A percentile compares a stretch with the other conserved stretches of the same genome.
Evolutionary conservation across 2,329 filamentous ascomycete genomes (phyloP).

Genomic region (Bipolaris zeicola): DNA sequence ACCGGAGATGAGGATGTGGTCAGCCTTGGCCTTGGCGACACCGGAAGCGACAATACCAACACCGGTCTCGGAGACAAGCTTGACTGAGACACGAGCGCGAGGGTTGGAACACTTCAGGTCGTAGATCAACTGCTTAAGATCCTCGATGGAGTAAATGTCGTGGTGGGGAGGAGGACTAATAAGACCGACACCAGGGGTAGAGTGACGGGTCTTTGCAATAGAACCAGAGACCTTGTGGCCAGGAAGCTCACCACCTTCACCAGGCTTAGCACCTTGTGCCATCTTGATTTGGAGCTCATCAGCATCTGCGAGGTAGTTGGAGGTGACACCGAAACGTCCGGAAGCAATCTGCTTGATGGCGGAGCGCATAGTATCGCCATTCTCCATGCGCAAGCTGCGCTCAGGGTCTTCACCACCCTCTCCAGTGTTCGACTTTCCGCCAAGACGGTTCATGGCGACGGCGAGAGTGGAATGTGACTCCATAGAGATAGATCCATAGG

Average conservation of each 20-base stretch:
- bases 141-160: slow-evolving; percentile 98
- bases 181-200: slow-evolving; percentile 91
- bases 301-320: slow-evolving; percentile 90
- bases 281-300: slow-evolving; percentile 99
- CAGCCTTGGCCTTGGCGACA: slow-evolving; percentile 96
- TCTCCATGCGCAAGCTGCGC: slow-evolving; percentile 82
- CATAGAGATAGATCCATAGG: slow-evolving; percentile 98
- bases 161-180: slow-evolving; percentile 96
- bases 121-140: slow-evolving; percentile 97
- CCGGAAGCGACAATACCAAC: slow-evolving; percentile 97
- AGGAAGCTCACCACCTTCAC: slow-evolving; percentile 95
- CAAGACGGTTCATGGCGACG: slow-evolving; percentile 94
- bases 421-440: slow-evolving; percentile 96
- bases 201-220: slow-evolving; percentile 93
- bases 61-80: slow-evolving; percentile 96
- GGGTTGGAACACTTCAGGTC: slow-evolving; percentile 97
- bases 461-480: slow-evolving; percentile 95
- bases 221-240: slow-evolving; percentile 95
- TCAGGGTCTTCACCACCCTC: slow-evolving; percentile 97
- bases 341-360: slow-evolving; percentile 98
- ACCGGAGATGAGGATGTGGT: slow-evolving; percentile 95
- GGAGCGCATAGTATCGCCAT: slow-evolving; percentile 95
- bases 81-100: slow-evolving; percentile 89
- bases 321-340: slow-evolving; percentile 94
- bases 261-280: slow-evolving; percentile 97